A percentile compares a stretch with the other conserved stretches of the same genome.
These are phyloP conservation scores for Thelonectria rubi DNA, from an alignment of 2,329 filamentous ascomycete species.

Conservation along the genomic window DNA sequence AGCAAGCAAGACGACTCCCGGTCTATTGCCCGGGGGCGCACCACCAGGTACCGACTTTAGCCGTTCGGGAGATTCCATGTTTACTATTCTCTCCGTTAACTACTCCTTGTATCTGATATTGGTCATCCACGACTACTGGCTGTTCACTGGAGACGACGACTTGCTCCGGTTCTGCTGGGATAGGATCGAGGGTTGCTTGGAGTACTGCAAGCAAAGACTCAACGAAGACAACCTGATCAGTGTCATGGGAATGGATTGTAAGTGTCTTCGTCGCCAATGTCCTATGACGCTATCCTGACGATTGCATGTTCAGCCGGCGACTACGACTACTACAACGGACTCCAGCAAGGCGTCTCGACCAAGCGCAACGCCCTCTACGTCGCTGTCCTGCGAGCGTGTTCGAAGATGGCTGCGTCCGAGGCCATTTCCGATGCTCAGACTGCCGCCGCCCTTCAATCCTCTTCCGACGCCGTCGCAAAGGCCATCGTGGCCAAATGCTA, in stretches of 20 bases:
- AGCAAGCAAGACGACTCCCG: slow-evolving; percentile 8
- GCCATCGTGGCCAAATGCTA: slow-evolving; percentile 5
- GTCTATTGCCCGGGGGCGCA: background rate
- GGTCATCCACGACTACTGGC: slow-evolving; percentile 8
- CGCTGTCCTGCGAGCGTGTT: background rate
- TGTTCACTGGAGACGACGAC: slow-evolving; percentile 9
- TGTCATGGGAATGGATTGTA: background rate
- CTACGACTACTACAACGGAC: slow-evolving; percentile 1
- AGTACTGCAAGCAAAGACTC: background rate
- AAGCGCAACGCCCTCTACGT: slow-evolving; percentile 8
- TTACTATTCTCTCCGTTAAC: slow-evolving; percentile 7
- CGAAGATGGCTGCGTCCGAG: background rate
- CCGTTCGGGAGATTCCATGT: slow-evolving; percentile 1
- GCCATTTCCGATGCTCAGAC: background rate
- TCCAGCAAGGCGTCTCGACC: background rate
- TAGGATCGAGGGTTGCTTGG: background rate
- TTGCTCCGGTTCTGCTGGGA: slow-evolving; percentile 4
- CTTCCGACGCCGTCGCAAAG: background rate
- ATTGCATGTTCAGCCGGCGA: background rate
- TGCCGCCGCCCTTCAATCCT: background rate
- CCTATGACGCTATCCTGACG: background rate
- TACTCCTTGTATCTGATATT: slow-evolving; percentile 8
- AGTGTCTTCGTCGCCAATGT: background rate
- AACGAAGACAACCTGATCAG: background rate
- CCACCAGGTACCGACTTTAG: slow-evolving; percentile 8